Conservation (phyloP, 2,329 filamentous ascomycete species). For the Alternaria arborescens region DNA sequence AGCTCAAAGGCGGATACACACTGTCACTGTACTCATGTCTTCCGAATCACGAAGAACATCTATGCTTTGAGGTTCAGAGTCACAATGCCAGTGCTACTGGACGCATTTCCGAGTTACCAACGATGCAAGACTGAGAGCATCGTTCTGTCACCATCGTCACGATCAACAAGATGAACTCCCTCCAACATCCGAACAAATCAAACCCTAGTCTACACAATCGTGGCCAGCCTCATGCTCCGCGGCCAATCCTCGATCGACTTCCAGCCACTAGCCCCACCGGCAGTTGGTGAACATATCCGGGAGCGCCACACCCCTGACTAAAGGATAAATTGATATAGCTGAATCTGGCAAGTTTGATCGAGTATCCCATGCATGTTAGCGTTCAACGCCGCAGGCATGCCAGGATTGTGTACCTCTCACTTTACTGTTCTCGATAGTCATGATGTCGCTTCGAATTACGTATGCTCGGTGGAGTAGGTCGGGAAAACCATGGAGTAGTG, state of each 20-base stretch:
- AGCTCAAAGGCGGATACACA: neutral
- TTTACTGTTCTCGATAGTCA: neutral
- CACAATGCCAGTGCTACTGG: too few relatives aligned
- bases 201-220: neutral
- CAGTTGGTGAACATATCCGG: neutral
- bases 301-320: neutral
- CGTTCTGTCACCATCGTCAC: neutral
- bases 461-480: neutral
- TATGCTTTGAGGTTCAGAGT: neutral
- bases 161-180: neutral
- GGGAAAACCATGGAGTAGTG: neutral
- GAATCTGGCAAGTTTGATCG: neutral
- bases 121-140: conserved; percentile 5
- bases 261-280: neutral
- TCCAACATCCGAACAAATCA: neutral
- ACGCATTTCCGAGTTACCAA: neutral
- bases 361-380: neutral
- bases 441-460: conserved; percentile 5
- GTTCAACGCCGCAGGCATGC: neutral
- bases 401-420: neutral
- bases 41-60: neutral
- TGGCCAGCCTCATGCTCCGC: neutral
- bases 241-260: neutral
- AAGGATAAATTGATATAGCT: neutral
- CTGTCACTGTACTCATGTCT: neutral